phyloP scores from a whole-genome alignment of 78 protist species.

The Mantamonas sphyraenae region DNA sequence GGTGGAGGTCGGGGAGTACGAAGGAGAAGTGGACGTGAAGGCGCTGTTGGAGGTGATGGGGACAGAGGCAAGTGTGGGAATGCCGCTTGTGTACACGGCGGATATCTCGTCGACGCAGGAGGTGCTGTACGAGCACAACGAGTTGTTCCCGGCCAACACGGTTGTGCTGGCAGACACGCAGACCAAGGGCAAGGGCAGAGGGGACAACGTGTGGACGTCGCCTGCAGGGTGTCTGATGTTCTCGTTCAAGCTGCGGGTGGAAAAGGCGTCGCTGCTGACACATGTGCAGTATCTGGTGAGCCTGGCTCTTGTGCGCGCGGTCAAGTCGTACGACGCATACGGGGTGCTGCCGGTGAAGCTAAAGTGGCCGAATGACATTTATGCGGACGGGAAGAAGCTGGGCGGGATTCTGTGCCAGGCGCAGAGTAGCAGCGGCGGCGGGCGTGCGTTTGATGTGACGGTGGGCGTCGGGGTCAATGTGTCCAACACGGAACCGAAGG shows the following conservation, averaged over 20 bases:
- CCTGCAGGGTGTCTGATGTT: slow-evolving; percentile 29
- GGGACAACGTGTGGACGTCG: slow-evolving; percentile 27
- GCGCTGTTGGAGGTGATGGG: too few relatives aligned
- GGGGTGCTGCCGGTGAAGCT: slow-evolving; percentile 4
- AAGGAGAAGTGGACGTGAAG: too few relatives aligned
- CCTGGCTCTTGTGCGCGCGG: slow-evolving; percentile 29
- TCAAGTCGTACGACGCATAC: too few relatives aligned
- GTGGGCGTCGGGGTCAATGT: slow-evolving; percentile 14
- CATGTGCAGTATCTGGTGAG: slow-evolving; percentile 29
- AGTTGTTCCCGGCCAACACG: too few relatives aligned
- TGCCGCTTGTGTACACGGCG: too few relatives aligned
- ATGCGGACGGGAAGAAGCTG: slow-evolving; percentile 10
- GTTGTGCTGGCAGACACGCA: slow-evolving; percentile 20
- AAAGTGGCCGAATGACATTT: slow-evolving; percentile 50
- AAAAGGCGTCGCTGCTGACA: slow-evolving; percentile 25
- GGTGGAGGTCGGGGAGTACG: too few relatives aligned
- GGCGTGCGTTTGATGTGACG: slow-evolving; percentile 21
- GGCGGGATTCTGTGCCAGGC: slow-evolving; percentile 49
- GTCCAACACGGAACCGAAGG: slow-evolving; percentile 14
- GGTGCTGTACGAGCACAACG: too few relatives aligned
- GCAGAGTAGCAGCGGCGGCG: slow-evolving; percentile 5
- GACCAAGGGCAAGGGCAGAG: slow-evolving; percentile 26
- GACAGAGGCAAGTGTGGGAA: too few relatives aligned
- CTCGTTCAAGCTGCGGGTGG: slow-evolving; percentile 26
- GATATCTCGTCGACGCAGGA: too few relatives aligned